These are phyloP conservation scores for Loxodes magnus DNA, from an alignment of 73 alveolate genomes.

Conservation along the genomic window DNA sequence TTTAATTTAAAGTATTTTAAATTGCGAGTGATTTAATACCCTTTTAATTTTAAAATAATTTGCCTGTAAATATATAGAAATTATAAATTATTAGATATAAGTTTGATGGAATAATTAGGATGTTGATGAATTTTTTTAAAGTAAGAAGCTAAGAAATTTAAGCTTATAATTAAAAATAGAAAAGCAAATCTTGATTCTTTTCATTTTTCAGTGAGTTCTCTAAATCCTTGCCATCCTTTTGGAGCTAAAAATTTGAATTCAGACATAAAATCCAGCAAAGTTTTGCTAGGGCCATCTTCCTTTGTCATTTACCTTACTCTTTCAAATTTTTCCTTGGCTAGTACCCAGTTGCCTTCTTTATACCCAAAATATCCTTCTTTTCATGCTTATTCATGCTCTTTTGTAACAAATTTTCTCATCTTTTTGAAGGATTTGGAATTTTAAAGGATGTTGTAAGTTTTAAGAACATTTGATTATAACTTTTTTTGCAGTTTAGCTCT, in stretches of 20 bases:
- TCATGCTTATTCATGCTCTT: conserved; percentile 46
- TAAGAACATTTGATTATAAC: conserved; percentile 14
- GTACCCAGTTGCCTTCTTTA: conserved; percentile 61
- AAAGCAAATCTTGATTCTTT: no score
- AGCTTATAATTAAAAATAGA: no score
- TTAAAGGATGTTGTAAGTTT: not conserved
- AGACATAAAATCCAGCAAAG: conserved; percentile 26
- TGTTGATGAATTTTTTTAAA: no score
- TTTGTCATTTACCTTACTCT: conserved; percentile 25
- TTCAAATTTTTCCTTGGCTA: conserved; percentile 37
- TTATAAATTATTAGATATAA: no score
- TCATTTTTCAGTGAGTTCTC: no score
- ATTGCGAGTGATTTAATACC: no score
- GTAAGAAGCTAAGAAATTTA: no score
- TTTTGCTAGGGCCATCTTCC: conserved; percentile 37
- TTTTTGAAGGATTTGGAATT: conserved; percentile 11
- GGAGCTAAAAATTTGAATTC: conserved; percentile 55
- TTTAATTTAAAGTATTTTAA: no score
- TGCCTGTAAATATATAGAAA: no score
- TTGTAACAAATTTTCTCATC: conserved; percentile 24
- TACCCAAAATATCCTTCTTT: conserved; percentile 47
- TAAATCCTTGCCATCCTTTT: conserved; percentile 68
- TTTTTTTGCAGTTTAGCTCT: conserved; percentile 37
- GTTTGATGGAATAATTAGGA: no score
- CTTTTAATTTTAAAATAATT: no score